phyloP scores from a whole-genome alignment of 2,329 filamentous ascomycete species.

The Aspergillus ochraceoroseus region DNA sequence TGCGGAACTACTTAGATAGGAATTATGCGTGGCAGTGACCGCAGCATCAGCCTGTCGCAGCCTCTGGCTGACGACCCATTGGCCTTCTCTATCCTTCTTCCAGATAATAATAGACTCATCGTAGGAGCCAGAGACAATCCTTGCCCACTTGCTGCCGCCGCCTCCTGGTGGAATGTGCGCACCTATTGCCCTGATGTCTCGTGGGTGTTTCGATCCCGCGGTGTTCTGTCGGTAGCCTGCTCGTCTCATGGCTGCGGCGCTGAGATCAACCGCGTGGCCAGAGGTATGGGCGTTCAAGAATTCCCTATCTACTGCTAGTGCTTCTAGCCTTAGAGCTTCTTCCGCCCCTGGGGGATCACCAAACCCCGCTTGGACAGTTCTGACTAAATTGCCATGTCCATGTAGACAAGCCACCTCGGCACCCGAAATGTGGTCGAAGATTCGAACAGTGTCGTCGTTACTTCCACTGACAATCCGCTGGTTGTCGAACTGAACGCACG shows the following conservation, averaged over 20 bases:
- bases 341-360: conserved; percentile 78
- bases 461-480: conserved; percentile 91
- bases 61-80: conserved; percentile 73
- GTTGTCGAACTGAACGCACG: conserved; percentile 94
- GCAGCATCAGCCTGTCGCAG: conserved; percentile 60
- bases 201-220: conserved; percentile 67
- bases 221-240: conserved; percentile 52
- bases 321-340: conserved; percentile 67
- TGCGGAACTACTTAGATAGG: conserved; percentile 2
- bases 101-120: conserved; percentile 95
- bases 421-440: conserved; percentile 81
- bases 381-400: conserved; percentile 77
- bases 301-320: conserved; percentile 64
- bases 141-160: conserved; percentile 79
- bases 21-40: conserved; percentile 29
- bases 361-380: conserved; percentile 92
- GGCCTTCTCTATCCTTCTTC: conserved; percentile 77
- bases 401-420: conserved; percentile 84
- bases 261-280: conserved; percentile 40
- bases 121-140: conserved; percentile 96
- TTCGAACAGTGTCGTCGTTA: conserved; percentile 91
- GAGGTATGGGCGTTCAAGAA: conserved; percentile 59
- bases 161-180: conserved; percentile 87
- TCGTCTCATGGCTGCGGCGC: conserved; percentile 48
- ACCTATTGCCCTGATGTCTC: conserved; percentile 69